Evolutionary conservation across 805 yeast genomes (phyloP).

Genomic region (Lachancea sp.): DNA sequence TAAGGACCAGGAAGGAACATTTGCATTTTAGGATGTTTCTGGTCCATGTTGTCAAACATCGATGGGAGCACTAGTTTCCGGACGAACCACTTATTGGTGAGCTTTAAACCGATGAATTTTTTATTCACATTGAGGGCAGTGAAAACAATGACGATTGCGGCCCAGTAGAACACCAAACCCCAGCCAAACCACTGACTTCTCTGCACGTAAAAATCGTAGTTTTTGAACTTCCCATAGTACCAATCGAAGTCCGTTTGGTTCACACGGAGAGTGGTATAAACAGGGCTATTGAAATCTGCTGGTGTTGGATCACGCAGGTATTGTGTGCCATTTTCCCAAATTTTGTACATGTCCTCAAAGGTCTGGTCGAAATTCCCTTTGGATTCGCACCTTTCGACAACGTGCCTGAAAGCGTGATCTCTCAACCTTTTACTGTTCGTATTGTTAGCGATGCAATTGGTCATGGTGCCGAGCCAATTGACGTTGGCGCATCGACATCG

Average conservation of each 20-base stretch:
- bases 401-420: slow-evolving; percentile 38
- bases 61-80: slow-evolving; percentile 28
- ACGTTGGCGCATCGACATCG: slow-evolving; percentile 38
- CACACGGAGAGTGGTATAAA: slow-evolving; percentile 33
- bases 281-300: slow-evolving; percentile 19
- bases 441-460: slow-evolving; percentile 37
- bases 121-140: slow-evolving; percentile 28
- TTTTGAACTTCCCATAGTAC: slow-evolving; percentile 34
- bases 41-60: slow-evolving; percentile 16
- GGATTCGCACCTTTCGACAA: slow-evolving; percentile 32
- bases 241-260: slow-evolving; percentile 31
- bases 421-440: slow-evolving; percentile 28
- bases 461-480: slow-evolving; percentile 41
- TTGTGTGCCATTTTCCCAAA: slow-evolving; percentile 33
- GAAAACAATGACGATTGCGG: slow-evolving; percentile 29
- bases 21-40: slow-evolving; percentile 20
- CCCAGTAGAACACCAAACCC: slow-evolving; percentile 43
- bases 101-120: slow-evolving; percentile 24
- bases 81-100: slow-evolving; percentile 21
- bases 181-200: slow-evolving; percentile 40
- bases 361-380: slow-evolving; percentile 35
- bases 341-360: slow-evolving; percentile 30
- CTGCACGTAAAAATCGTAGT: slow-evolving; percentile 34
- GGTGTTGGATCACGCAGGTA: slow-evolving; percentile 30
- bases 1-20: slow-evolving; percentile 24